Evolutionary conservation across 2,329 filamentous ascomycete genomes (phyloP).

Genomic region (Apiospora kogelbergensis): DNA sequence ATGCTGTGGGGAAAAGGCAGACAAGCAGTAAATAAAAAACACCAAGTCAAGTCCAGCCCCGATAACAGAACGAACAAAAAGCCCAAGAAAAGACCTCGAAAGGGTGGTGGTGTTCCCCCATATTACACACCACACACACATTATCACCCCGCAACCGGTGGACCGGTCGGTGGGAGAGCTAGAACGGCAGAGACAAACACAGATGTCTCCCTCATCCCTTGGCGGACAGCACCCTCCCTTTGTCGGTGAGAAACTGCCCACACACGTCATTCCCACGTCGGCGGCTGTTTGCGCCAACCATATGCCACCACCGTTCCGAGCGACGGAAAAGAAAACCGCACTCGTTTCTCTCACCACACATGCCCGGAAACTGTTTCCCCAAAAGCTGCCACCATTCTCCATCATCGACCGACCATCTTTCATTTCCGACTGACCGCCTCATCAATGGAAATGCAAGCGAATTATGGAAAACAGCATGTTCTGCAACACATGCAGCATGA

Average conservation of each 20-base stretch:
- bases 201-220: background rate
- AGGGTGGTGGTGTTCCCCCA: background rate
- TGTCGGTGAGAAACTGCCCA: background rate
- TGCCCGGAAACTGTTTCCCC: background rate
- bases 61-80: background rate
- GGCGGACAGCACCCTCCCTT: background rate
- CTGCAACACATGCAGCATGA: constrained; percentile 67
- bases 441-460: constrained; percentile 54
- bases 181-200: background rate
- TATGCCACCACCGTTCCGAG: background rate
- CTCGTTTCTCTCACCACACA: background rate
- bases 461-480: constrained; percentile 74
- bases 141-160: constrained; percentile 5
- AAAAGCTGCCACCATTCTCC: background rate
- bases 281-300: background rate
- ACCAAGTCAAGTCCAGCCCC: background rate
- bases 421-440: background rate
- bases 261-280: constrained; percentile 8
- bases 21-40: background rate
- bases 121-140: background rate
- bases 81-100: background rate
- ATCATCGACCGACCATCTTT: background rate
- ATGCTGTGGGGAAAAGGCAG: background rate
- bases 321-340: background rate
- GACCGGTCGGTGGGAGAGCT: constrained; percentile 2